These are phyloP conservation scores for Arctium lappa DNA, from an alignment of 129 eudicot species.

Conservation along the genomic window DNA sequence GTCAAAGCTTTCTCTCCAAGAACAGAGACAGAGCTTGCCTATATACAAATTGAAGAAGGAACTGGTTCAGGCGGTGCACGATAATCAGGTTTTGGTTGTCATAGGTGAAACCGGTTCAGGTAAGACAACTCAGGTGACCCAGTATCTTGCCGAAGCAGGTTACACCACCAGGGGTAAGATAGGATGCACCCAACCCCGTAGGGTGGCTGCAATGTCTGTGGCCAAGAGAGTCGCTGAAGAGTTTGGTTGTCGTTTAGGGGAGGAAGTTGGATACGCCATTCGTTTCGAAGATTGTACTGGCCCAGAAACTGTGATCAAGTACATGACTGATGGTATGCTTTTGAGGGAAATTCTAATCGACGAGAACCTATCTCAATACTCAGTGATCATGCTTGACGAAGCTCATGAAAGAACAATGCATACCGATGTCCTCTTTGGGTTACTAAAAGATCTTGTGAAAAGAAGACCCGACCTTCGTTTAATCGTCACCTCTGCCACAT, in stretches of 20 bases:
- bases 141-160: slow-evolving; percentile 75
- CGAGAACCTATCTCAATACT: slow-evolving; percentile 72
- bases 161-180: slow-evolving; percentile 69
- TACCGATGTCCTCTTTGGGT: slow-evolving; percentile 90
- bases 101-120: slow-evolving; percentile 81
- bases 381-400: slow-evolving; percentile 90
- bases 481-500: slow-evolving; percentile 88
- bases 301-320: slow-evolving; percentile 73
- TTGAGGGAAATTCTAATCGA: slow-evolving; percentile 68
- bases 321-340: slow-evolving; percentile 89
- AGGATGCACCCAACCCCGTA: slow-evolving; percentile 76
- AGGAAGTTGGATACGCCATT: slow-evolving; percentile 73
- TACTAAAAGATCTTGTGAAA: slow-evolving; percentile 57
- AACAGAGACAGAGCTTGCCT: slow-evolving; percentile 53
- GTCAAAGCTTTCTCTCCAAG: slow-evolving; percentile 51
- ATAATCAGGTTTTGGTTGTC: slow-evolving; percentile 70
- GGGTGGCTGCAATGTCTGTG: slow-evolving; percentile 83
- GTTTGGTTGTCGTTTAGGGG: slow-evolving; percentile 71
- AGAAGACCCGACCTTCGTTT: slow-evolving; percentile 77
- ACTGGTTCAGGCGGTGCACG: slow-evolving; percentile 21
- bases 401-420: slow-evolving; percentile 89
- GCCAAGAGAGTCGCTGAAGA: slow-evolving; percentile 83
- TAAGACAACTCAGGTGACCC: slow-evolving; percentile 69
- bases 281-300: slow-evolving; percentile 82
- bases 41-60: slow-evolving; percentile 57